Evolutionary conservation across 768 basidiomycete species (phyloP).

Genomic region (Asterophora lycoperdoides): DNA sequence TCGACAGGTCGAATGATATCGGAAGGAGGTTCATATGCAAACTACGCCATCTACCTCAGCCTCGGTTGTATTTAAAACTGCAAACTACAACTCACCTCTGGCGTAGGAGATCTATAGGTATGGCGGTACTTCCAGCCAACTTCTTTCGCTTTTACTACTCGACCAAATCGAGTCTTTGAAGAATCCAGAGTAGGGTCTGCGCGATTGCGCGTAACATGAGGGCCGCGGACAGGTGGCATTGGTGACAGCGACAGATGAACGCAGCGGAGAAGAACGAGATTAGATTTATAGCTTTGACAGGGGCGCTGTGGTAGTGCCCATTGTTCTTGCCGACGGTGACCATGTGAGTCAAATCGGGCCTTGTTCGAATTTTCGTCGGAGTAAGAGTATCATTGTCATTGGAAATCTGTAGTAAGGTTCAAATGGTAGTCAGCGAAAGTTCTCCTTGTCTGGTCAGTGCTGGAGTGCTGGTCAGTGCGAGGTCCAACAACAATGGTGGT

Average conservation of each 20-base stretch:
- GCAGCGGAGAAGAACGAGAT: neutral
- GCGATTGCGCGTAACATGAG: slow-evolving; percentile 5
- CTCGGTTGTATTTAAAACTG: neutral
- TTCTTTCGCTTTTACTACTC: neutral
- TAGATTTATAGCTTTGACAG: neutral
- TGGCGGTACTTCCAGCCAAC: neutral
- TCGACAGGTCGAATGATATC: slow-evolving; percentile 23
- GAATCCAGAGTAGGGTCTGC: neutral
- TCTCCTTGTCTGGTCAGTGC: too few relatives aligned
- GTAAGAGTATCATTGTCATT: neutral
- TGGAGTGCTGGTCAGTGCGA: too few relatives aligned
- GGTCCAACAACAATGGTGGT: too few relatives aligned
- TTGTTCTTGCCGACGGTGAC: neutral
- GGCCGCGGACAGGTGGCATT: slow-evolving; percentile 1
- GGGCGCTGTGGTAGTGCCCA: neutral
- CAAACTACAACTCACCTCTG: neutral
- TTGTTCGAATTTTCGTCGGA: neutral
- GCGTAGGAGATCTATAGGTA: neutral
- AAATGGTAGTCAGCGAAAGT: too few relatives aligned
- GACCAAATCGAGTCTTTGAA: neutral
- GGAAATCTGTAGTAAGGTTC: too few relatives aligned
- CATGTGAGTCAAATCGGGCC: neutral
- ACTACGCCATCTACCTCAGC: neutral
- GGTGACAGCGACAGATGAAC: neutral
- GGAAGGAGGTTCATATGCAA: slow-evolving; percentile 4